A percentile compares a stretch with the other conserved stretches of the same genome.
Conservation (phyloP, 1,284 basidiomycete species). For the Sanghuangporus sanghuang region DNA sequence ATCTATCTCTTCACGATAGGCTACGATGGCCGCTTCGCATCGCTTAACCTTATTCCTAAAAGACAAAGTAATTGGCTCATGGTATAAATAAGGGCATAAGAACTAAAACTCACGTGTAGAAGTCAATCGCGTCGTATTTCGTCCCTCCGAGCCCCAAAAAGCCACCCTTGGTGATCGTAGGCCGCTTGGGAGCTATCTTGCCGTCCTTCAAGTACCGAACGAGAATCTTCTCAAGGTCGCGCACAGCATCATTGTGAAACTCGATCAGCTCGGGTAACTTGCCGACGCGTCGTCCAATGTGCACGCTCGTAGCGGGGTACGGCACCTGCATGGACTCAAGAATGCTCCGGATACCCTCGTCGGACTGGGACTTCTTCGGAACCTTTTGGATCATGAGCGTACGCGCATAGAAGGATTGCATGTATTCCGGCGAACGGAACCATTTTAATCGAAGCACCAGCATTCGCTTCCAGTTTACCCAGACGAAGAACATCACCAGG, state of each 20-base stretch:
- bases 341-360: slow-evolving; percentile 67
- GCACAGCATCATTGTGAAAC: slow-evolving; percentile 82
- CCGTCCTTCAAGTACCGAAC: slow-evolving; percentile 83
- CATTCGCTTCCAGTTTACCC: slow-evolving; percentile 73
- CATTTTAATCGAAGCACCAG: slow-evolving; percentile 60
- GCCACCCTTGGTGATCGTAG: slow-evolving; percentile 68
- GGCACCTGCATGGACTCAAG: slow-evolving; percentile 72
- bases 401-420: slow-evolving; percentile 73
- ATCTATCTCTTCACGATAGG: slow-evolving; percentile 70
- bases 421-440: slow-evolving; percentile 76
- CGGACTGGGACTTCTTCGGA: slow-evolving; percentile 69
- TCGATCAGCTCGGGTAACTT: slow-evolving; percentile 74
- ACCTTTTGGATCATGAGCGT: slow-evolving; percentile 72
- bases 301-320: slow-evolving; percentile 80
- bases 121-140: slow-evolving; percentile 80
- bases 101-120: slow-evolving; percentile 56
- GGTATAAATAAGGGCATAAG: too few relatives aligned
- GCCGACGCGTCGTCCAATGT: slow-evolving; percentile 75
- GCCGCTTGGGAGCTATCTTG: slow-evolving; percentile 67
- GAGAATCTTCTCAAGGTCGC: slow-evolving; percentile 76
- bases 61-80: not conserved
- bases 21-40: slow-evolving; percentile 76
- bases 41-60: slow-evolving; percentile 64
- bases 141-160: slow-evolving; percentile 70
- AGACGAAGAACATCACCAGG: slow-evolving; percentile 59